Evolutionary conservation across 345 rosid species (phyloP).

Genomic region (Eucalyptus fibrosa): DNA sequence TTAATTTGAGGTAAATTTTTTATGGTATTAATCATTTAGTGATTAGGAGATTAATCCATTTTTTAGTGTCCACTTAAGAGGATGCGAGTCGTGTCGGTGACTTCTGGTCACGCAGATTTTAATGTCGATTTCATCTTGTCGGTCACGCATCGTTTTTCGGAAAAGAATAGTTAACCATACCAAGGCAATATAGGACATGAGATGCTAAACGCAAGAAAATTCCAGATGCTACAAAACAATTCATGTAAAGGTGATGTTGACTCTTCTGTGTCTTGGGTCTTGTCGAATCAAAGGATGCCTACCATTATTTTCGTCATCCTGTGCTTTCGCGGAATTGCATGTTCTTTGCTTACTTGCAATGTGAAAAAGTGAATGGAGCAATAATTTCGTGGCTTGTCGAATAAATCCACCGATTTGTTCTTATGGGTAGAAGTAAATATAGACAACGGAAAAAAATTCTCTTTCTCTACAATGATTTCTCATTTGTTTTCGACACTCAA

Average conservation of each 20-base stretch:
- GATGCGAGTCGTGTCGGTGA: rapidly evolving
- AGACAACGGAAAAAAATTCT: not conserved
- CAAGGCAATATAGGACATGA: no score
- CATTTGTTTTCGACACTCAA: not conserved
- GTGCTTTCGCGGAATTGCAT: not conserved
- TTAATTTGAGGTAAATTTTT: no score
- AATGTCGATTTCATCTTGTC: no score
- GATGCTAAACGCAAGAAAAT: no score
- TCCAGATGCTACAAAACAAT: no score
- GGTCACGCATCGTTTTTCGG: not conserved
- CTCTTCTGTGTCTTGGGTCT: not conserved
- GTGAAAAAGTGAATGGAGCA: not conserved
- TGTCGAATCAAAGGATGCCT: not conserved
- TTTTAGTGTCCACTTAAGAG: not conserved
- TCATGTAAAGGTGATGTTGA: not conserved
- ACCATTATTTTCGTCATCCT: not conserved
- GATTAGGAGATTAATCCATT: not conserved
- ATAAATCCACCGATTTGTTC: not conserved
- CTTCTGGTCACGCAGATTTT: not conserved
- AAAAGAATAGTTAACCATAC: no score
- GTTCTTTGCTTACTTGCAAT: not conserved
- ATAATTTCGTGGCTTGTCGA: not conserved
- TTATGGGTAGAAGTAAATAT: not conserved
- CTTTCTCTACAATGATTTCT: not conserved
- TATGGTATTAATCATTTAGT: not conserved